Base-by-base conservation (phyloP, 2,329 filamentous ascomycete genomes). In the Alternaria sp. region DNA sequence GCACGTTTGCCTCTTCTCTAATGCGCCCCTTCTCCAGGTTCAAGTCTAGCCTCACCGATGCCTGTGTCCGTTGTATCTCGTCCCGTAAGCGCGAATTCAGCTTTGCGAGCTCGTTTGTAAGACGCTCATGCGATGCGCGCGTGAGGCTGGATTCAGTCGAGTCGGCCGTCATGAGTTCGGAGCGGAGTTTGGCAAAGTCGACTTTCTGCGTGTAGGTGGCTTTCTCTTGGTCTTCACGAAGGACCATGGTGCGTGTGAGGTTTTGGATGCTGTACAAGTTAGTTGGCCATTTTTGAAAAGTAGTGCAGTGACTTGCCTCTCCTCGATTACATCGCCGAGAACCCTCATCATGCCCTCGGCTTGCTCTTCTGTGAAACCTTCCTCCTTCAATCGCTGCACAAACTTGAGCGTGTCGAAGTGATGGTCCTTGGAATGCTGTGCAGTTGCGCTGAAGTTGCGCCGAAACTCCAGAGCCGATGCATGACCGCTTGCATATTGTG, bases 331-430 rank as follows among this genome's bases (percentile, higher is more conserved):
- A 78, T 98, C 94, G 80, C 93, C 94, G 39, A 99, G 84, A 7
- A 98, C 92, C 77, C 92, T 92, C 95, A 99, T 98, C 91, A 97
- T 95, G n/a, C 95, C 94, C 26, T 93, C 93, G 3, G 94, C 90
- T 80, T 99, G 95, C 69, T 94, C 91, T 79, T 98, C 94, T 24
- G 93, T 97, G 78, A 98, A 97, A 0, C 95, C 95, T 78, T 99
- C 95, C 67, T 88, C 88, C 78, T 94, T 89, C 41, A 99, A 84
- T 53, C 92, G 86, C 81, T 97, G 92, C 39, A 99, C 94, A 76
- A 99, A 97, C 81, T 97, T 97, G 63, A 99, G 87, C 1, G 95
- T 99, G 80, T 99, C 95, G 77, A 99, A 99, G 80, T 99, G 94
- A 79, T 99, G 95, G 73, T 97, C 94, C 66, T 91, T 87, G 53